Base-by-base conservation (phyloP, 2,329 filamentous ascomycete genomes). In the Colletotrichum sp. region DNA sequence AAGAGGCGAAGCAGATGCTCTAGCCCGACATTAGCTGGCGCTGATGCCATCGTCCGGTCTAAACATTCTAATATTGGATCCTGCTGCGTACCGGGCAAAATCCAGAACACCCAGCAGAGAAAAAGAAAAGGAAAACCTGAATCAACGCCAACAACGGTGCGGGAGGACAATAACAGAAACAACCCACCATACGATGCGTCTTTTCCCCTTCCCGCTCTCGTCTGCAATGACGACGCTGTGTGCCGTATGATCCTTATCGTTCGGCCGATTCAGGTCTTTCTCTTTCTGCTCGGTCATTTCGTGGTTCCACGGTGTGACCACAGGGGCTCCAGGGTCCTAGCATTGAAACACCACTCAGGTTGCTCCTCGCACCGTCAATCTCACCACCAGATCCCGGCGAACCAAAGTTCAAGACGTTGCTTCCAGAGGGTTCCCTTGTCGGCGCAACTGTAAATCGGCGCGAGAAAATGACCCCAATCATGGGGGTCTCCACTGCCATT, bases 401-500 rank as follows among this genome's bases (percentile, higher is more conserved):
- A 57, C 69, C 63, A n/a, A 57, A 69, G 32, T 48, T 43, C 28
- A 43, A 34, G 34, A 52, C n/a, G 34, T 15, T 34, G 34, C 71
- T 59, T 24, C 59, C 9, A 61, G 32, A 60, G 64, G 28, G 28
- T 26, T 60, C 66, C 71, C 74, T 48, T 76, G 74, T 69, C 64
- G 65, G 48, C 24, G 39, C 26, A 63, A 28, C 59, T 65, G 70
- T 55, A 26, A 69, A 64, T 73, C 59, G 64, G 65, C 65, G 24
- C 59, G 28, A 76, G 70, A 73, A 60, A 76, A 74, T 76, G 64
- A 65, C 28, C 34, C 18, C 63, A 72, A 72, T 75, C 65, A 76
- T 73, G 74, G 71, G 70, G 57, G 34, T 24, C 43, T 43, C 74
- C 74, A 76, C 74, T 39, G 64, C 71, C 60, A 76, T 76, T 74